A percentile compares a stretch with the other conserved stretches of the same genome.
phyloP scores from a whole-genome alignment of 257 asterid species.

The Solanum etuberosum region DNA sequence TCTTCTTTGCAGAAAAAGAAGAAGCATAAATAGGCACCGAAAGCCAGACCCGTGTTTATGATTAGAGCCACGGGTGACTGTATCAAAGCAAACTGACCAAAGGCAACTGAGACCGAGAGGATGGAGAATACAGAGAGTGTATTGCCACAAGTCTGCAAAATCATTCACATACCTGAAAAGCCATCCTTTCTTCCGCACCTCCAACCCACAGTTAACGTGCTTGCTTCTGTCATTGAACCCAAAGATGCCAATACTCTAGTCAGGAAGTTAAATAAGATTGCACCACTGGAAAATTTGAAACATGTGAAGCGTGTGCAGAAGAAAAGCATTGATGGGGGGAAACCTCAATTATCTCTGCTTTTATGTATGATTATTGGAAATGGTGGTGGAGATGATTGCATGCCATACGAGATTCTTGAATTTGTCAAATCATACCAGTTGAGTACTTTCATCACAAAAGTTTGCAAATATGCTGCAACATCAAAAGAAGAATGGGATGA shows the following conservation, averaged over 20 bases:
- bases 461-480: constrained; percentile 71
- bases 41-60: neutral
- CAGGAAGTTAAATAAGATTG: constrained; percentile 69
- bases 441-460: constrained; percentile 82
- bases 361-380: constrained; percentile 42
- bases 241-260: constrained; percentile 58
- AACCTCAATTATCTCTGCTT: constrained; percentile 44
- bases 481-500: constrained; percentile 97
- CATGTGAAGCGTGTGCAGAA: constrained; percentile 80
- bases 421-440: constrained; percentile 69
- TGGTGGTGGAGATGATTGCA: constrained; percentile 18
- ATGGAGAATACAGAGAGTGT: neutral
- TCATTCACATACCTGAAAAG: constrained; percentile 63
- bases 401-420: constrained; percentile 49
- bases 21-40: neutral
- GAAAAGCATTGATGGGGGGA: constrained; percentile 53
- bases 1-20: neutral
- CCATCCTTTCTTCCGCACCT: constrained; percentile 47
- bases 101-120: neutral
- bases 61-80: neutral
- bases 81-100: neutral
- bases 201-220: constrained; percentile 58
- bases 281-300: constrained; percentile 80
- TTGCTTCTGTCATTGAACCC: constrained; percentile 63
- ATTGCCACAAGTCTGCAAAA: constrained; percentile 22